phyloP scores from a whole-genome alignment of 176 grass and related monocot species.

The Sorghum bicolor region DNA sequence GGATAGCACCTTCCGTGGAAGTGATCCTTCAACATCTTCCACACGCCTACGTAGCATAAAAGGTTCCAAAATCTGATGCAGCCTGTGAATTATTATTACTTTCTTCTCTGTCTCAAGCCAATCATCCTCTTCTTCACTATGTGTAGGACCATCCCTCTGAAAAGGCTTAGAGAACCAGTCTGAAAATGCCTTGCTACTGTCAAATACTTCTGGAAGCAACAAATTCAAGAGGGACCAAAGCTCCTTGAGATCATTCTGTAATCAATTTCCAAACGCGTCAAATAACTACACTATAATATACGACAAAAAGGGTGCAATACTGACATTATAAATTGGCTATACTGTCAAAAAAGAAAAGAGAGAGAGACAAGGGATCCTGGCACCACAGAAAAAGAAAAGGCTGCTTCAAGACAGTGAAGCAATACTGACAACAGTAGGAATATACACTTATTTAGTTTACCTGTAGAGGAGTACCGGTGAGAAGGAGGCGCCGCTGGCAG shows the following conservation, averaged over 20 bases:
- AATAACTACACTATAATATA: neutral
- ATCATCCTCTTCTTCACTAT: slow-evolving; percentile 84
- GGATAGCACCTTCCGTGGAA: slow-evolving; percentile 73
- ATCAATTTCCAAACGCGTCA: slow-evolving; percentile 23
- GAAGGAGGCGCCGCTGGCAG: slow-evolving; percentile 90
- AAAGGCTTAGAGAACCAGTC: slow-evolving; percentile 99
- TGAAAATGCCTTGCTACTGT: slow-evolving; percentile 96
- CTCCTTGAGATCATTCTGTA: slow-evolving; percentile 98
- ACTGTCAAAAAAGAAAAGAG: neutral
- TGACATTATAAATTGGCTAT: neutral
- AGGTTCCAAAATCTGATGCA: slow-evolving; percentile 98
- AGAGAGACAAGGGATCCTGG: neutral
- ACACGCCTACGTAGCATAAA: slow-evolving; percentile 96
- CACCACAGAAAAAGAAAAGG: neutral
- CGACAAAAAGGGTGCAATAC: slow-evolving; percentile 15
- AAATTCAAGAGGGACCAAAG: slow-evolving; percentile 98
- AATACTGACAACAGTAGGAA: neutral
- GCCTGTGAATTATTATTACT: slow-evolving; percentile 94
- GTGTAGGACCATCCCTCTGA: slow-evolving; percentile 67
- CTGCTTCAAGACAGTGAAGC: neutral
- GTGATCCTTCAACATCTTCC: slow-evolving; percentile 99
- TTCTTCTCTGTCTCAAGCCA: slow-evolving; percentile 99
- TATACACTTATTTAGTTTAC: slow-evolving; percentile 27
- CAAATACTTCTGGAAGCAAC: slow-evolving; percentile 96
- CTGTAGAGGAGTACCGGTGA: slow-evolving; percentile 97